Evolutionary conservation across 495 filamentous ascomycete genomes (phyloP).

Genomic region (Trichocladium uniseriatum): DNA sequence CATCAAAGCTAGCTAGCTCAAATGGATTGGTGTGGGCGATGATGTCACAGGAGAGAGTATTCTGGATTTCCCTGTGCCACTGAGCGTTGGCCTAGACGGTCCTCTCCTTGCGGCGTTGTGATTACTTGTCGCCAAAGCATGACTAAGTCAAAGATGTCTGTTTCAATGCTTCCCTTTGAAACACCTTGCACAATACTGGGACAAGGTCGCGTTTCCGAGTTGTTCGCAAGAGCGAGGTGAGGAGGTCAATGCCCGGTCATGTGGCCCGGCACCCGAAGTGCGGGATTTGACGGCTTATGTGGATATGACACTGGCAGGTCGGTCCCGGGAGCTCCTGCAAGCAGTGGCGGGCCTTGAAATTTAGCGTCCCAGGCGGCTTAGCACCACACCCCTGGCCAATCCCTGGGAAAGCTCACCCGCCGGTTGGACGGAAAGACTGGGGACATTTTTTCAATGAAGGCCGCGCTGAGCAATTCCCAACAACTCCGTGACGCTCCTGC

Average conservation of each 20-base stretch:
- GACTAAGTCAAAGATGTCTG: no score
- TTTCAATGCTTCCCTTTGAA: no score
- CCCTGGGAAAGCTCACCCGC: constrained; percentile 10
- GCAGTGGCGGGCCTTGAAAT: constrained; percentile 5
- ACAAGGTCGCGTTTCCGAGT: no score
- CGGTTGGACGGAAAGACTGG: constrained; percentile 17
- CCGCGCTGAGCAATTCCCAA: constrained; percentile 14
- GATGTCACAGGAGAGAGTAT: no score
- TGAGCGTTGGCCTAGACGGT: no score
- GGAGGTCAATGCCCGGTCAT: constrained; percentile 5
- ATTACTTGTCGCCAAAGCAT: no score
- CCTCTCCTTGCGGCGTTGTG: no score
- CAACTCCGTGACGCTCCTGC: constrained; percentile 11
- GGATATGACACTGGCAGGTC: background rate
- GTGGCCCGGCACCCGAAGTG: background rate
- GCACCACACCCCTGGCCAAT: constrained; percentile 11
- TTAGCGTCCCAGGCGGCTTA: constrained; percentile 6
- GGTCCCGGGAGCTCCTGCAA: background rate
- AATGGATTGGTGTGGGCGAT: no score
- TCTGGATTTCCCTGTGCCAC: no score
- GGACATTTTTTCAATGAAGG: constrained; percentile 11
- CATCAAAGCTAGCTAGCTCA: no score
- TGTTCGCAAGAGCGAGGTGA: no score
- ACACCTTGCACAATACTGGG: no score
- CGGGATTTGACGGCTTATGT: constrained; percentile 17